Percentiles rank a stretch among this genome's conserved stretches.
These are phyloP conservation scores for Trichoderma pleuroti DNA, from an alignment of 2,329 filamentous ascomycete species.

Conservation along the genomic window DNA sequence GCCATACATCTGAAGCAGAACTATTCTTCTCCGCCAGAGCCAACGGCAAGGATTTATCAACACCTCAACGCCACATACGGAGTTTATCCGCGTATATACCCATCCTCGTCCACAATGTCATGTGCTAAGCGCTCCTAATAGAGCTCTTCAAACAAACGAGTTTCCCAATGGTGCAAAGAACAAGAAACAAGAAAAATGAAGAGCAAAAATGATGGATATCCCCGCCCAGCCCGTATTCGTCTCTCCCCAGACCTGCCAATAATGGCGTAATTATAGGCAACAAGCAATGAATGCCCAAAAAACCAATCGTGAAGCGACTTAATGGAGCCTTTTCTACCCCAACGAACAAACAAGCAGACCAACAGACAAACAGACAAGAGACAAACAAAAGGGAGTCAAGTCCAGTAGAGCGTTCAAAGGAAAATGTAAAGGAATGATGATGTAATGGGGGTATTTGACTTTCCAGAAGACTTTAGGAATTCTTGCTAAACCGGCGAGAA, in stretches of 20 bases:
- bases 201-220: slow-evolving; percentile 1
- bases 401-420: background rate
- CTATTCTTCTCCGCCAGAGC: slow-evolving; percentile 9
- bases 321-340: background rate
- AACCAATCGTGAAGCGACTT: slow-evolving; percentile 6
- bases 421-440: slow-evolving; percentile 7
- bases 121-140: slow-evolving; percentile 10
- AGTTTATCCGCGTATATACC: slow-evolving; percentile 23
- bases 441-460: background rate
- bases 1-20: slow-evolving; percentile 4
- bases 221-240: background rate
- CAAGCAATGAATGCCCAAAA: slow-evolving; percentile 4
- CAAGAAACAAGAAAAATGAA: background rate
- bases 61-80: slow-evolving; percentile 21
- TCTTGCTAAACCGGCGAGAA: slow-evolving; percentile 73
- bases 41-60: slow-evolving; percentile 17
- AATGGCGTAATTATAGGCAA: slow-evolving; percentile 11
- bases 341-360: background rate
- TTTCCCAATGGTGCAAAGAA: background rate
- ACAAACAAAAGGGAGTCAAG: background rate
- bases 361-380: background rate
- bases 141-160: slow-evolving; percentile 13
- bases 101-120: slow-evolving; percentile 14
- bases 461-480: slow-evolving; percentile 25
- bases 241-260: background rate